A percentile compares a stretch with the other conserved stretches of the same genome.
phyloP scores from a whole-genome alignment of 2,329 filamentous ascomycete genomes.

The Eutypella sp. region DNA sequence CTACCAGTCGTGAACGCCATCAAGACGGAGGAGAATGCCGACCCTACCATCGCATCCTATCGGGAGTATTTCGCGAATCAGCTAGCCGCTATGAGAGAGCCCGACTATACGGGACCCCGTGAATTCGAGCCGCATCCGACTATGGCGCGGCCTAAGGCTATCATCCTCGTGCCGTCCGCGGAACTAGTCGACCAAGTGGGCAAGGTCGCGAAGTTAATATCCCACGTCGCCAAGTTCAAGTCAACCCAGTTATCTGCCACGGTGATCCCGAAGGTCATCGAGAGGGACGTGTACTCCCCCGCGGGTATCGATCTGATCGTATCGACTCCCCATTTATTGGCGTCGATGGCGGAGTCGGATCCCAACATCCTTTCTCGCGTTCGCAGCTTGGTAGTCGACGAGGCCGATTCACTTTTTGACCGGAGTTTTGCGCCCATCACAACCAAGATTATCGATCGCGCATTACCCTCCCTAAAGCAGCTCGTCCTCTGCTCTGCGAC shows the following conservation, averaged over 20 bases:
- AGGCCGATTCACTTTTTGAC: conserved; percentile 94
- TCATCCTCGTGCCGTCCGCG: conserved; percentile 86
- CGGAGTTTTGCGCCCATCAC: conserved; percentile 86
- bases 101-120: conserved; percentile 54
- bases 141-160: conserved; percentile 72
- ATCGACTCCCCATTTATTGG: conserved; percentile 82
- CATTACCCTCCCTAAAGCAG: conserved; percentile 75
- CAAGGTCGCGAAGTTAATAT: conserved; percentile 71
- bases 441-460: conserved; percentile 74
- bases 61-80: conserved; percentile 51
- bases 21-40: conserved; percentile 66
- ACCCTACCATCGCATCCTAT: conserved; percentile 54
- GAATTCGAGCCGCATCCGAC: conserved; percentile 67
- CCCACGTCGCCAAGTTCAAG: conserved; percentile 83
- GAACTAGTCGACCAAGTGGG: conserved; percentile 90
- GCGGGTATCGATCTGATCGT: conserved; percentile 80
- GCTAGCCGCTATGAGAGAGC: conserved; percentile 49
- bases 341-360: conserved; percentile 81
- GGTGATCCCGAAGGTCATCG: conserved; percentile 72
- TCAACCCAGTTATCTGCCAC: conserved; percentile 76
- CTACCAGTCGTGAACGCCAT: conserved; percentile 79
- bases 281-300: conserved; percentile 75
- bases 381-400: conserved; percentile 82
- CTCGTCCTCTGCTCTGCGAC: conserved; percentile 93
- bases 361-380: conserved; percentile 92